Percentiles rank a stretch among this genome's conserved stretches.
phyloP scores from a whole-genome alignment of 345 rosid genomes.

The Boechera retrofracta region DNA sequence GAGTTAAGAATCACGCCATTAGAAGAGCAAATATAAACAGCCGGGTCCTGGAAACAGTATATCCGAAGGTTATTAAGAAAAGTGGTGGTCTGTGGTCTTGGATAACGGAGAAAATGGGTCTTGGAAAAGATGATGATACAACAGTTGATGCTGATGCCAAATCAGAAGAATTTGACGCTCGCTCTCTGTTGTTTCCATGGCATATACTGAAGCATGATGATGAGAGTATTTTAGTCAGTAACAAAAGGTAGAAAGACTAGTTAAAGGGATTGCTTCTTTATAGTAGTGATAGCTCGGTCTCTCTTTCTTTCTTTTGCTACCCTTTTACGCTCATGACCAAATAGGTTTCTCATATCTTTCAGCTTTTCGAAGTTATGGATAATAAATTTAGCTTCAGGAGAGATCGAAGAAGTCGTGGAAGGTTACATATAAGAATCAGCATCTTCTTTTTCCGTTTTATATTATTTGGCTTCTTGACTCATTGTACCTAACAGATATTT shows the following conservation, averaged over 20 bases:
- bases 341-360: conserved; percentile 46
- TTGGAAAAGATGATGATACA: conserved; percentile 51
- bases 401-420: conserved; percentile 64
- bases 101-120: conserved; percentile 65
- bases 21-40: conserved; percentile 82
- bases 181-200: conserved; percentile 75
- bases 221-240: conserved; percentile 55
- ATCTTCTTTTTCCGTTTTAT: conserved; percentile 5
- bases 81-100: conserved; percentile 67
- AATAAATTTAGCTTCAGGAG: conserved; percentile 68
- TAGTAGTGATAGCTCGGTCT: conserved; percentile 9
- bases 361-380: conserved; percentile 86
- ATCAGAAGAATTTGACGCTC: conserved; percentile 57
- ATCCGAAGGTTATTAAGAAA: conserved; percentile 60
- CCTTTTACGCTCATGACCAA: not conserved
- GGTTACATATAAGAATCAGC: conserved; percentile 54
- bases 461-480: conserved; percentile 21
- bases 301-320: conserved; percentile 13
- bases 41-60: conserved; percentile 87
- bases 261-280: conserved; percentile 1
- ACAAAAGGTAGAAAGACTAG: conserved; percentile 59
- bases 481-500: conserved; percentile 41
- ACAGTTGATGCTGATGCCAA: conserved; percentile 48
- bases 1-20: conserved; percentile 81
- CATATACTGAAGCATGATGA: conserved; percentile 69